Percentiles rank a stretch among this genome's conserved stretches.
phyloP scores from a whole-genome alignment of 2,329 filamentous ascomycete genomes.

The Lasiodiplodia sp. region DNA sequence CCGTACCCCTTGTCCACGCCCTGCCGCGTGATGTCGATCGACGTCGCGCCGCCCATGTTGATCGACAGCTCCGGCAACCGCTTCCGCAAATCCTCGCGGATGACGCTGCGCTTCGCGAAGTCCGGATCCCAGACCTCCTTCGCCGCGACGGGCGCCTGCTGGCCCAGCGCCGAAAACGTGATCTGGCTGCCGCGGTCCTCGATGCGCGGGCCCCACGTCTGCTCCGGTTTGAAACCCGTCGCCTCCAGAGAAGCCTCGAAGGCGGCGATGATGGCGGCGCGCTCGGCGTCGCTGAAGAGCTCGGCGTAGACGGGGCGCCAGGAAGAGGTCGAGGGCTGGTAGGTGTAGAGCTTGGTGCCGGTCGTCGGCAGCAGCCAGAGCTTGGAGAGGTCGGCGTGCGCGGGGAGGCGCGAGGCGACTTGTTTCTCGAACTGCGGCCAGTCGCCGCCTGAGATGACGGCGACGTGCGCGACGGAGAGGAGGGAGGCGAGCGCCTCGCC shows the following conservation, averaged over 20 bases:
- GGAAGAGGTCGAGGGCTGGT: conserved; percentile 30
- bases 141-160: conserved; percentile 46
- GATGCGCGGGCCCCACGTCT: conserved; percentile 51
- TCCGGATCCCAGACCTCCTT: conserved; percentile 52
- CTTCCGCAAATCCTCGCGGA: conserved; percentile 46
- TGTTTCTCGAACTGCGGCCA: conserved; percentile 54
- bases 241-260: conserved; percentile 47
- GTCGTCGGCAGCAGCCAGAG: conserved; percentile 55
- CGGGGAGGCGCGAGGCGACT: conserved; percentile 47
- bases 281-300: conserved; percentile 45
- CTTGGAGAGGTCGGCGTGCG: conserved; percentile 45
- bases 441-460: conserved; percentile 53
- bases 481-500: conserved; percentile 44
- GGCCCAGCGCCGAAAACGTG: conserved; percentile 53
- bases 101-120: conserved; percentile 50
- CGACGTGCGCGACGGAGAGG: conserved; percentile 49
- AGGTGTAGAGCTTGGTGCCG: conserved; percentile 51
- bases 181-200: conserved; percentile 54
- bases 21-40: conserved; percentile 50
- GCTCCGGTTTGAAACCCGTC: conserved; percentile 47
- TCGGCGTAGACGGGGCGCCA: conserved; percentile 50
- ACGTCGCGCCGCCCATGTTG: conserved; percentile 52
- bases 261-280: conserved; percentile 42
- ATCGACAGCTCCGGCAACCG: conserved; percentile 50
- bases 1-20: conserved; percentile 50